Evolutionary conservation across 2,329 filamentous ascomycete species (phyloP).

Genomic region (Lasiodiplodia theobromae): DNA sequence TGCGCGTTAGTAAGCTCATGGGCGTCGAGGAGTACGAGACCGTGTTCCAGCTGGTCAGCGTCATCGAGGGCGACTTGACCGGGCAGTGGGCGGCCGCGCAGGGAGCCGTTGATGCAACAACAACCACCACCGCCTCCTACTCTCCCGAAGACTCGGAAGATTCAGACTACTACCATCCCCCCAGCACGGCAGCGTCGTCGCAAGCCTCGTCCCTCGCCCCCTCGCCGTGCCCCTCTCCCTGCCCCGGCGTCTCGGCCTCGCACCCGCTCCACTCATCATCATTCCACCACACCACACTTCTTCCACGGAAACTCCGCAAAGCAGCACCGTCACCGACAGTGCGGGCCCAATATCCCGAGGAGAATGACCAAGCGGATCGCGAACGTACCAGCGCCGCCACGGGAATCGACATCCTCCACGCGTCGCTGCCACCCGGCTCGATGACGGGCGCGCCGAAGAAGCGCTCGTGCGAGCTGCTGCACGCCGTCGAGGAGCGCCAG

Average conservation of each 20-base stretch:
- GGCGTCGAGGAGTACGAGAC: conserved; percentile 89
- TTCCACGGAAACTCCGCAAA: not conserved
- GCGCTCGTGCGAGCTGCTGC: conserved; percentile 83
- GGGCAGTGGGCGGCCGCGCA: not conserved
- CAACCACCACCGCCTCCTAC: not conserved
- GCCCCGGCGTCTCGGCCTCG: conserved; percentile 1
- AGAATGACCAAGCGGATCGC: not conserved
- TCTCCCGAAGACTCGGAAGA: conserved; percentile 1
- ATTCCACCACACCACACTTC: not conserved
- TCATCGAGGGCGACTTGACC: conserved; percentile 71
- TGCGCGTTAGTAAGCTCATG: conserved; percentile 79
- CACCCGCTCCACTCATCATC: conserved; percentile 7
- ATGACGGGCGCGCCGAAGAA: conserved; percentile 99
- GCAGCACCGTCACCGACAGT: no score
- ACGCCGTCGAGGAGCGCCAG: conserved; percentile 67
- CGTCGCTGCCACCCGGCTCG: conserved; percentile 83
- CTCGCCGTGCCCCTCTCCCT: not conserved
- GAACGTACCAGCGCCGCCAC: conserved; percentile 43
- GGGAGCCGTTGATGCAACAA: not conserved
- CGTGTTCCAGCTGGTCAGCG: conserved; percentile 90
- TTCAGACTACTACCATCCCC: not conserved
- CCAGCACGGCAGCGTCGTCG: not conserved
- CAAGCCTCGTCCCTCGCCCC: not conserved
- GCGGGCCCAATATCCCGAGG: not conserved
- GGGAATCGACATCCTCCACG: conserved; percentile 77